Percentiles rank a stretch among this genome's conserved stretches.
Evolutionary conservation across 805 yeast species (phyloP).

Genomic region (Spathaspora sp.): DNA sequence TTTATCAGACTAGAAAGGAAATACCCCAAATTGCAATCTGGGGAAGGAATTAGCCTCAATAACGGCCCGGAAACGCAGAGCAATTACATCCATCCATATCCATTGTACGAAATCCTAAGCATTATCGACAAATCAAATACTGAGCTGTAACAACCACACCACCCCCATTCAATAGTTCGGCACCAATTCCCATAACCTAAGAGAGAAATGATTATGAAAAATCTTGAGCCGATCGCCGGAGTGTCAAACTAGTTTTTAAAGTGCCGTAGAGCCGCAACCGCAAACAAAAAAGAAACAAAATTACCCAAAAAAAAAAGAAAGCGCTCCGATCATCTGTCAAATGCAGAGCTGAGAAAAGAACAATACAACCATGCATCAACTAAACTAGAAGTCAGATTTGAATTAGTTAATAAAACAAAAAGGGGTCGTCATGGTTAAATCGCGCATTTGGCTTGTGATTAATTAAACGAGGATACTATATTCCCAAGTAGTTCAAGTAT

Average conservation of each 20-base stretch:
- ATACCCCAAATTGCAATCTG: too few species aligned
- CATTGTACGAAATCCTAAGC: too few species aligned
- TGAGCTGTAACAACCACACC: not conserved
- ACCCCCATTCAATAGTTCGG: not conserved
- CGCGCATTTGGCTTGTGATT: not conserved
- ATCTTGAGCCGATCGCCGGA: not conserved
- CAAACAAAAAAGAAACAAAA: not conserved
- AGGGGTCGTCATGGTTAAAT: too few species aligned
- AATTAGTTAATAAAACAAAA: not conserved
- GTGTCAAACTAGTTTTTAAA: not conserved
- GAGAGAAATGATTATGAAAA: not conserved
- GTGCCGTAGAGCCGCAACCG: not conserved
- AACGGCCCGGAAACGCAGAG: too few species aligned
- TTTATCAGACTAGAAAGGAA: too few species aligned
- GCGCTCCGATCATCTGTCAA: not conserved
- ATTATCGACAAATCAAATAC: not conserved
- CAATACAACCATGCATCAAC: not conserved
- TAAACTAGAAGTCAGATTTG: not conserved
- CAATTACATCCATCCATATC: too few species aligned
- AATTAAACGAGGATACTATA: not conserved
- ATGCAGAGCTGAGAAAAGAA: not conserved
- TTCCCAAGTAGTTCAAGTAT: too few species aligned
- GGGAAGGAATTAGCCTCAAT: too few species aligned
- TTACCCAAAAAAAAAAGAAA: not conserved
- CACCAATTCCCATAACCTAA: not conserved